Conservation (phyloP, 1,284 basidiomycete genomes). For the Fomitiporia mediterranea region DNA sequence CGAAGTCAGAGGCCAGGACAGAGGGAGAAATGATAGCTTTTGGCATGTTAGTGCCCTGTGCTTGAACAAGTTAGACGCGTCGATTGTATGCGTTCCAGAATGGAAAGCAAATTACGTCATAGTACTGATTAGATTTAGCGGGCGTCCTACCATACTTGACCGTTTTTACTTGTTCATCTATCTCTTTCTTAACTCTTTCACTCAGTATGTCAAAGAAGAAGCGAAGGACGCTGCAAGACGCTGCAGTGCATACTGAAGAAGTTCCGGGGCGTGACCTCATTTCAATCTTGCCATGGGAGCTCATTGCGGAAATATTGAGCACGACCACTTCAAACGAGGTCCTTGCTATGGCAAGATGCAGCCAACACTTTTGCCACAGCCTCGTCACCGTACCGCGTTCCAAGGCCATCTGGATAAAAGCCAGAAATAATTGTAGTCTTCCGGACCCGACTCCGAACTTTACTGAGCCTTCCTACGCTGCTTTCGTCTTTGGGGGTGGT, state of each 20-base stretch:
- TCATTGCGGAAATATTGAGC: conserved; percentile 42
- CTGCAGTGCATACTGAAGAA: background rate
- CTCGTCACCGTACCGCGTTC: conserved; percentile 38
- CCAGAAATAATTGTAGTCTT: conserved; percentile 36
- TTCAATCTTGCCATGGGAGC: conserved; percentile 38
- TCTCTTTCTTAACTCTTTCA: conserved; percentile 1
- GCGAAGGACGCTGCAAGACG: background rate
- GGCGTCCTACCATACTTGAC: background rate
- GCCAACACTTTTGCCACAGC: conserved; percentile 42
- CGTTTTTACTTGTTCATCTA: background rate
- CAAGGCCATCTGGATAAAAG: conserved; percentile 46
- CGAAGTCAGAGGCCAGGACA: conserved; percentile 93
- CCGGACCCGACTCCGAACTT: conserved; percentile 42
- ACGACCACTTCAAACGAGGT: conserved; percentile 39
- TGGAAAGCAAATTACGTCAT: background rate
- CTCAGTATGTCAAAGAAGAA: background rate
- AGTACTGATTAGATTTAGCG: background rate
- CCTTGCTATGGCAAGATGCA: conserved; percentile 44
- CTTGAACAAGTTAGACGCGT: background rate
- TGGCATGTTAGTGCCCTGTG: conserved; percentile 50
- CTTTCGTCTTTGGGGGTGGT: conserved; percentile 56
- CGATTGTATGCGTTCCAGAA: background rate
- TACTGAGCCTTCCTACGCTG: conserved; percentile 46
- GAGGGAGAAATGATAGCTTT: conserved; percentile 87
- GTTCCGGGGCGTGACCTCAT: conserved; percentile 3